phyloP scores from a whole-genome alignment of 148 eudicot genomes.

The Amaranthus hypochondriacus region DNA sequence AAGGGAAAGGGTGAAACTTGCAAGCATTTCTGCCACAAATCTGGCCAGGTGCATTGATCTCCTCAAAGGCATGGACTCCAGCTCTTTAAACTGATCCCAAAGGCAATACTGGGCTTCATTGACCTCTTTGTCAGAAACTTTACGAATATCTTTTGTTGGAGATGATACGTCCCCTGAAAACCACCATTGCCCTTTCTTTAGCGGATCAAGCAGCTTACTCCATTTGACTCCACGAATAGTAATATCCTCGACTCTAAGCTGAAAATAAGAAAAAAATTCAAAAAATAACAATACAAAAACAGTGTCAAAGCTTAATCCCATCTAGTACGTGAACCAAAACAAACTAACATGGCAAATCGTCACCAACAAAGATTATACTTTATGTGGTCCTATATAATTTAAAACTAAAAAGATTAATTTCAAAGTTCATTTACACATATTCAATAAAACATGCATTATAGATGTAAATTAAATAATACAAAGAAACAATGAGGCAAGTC shows the following conservation, averaged over 20 bases:
- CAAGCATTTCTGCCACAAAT: conserved; percentile 70
- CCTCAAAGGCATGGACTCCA: conserved; percentile 70
- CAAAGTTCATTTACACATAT: too few relatives aligned
- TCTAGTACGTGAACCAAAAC: too few relatives aligned
- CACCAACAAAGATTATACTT: too few relatives aligned
- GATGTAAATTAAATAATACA: too few relatives aligned
- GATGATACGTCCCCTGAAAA: conserved; percentile 54
- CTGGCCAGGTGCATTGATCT: conserved; percentile 81
- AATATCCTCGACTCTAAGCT: conserved; percentile 73
- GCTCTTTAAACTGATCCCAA: conserved; percentile 87
- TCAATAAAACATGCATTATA: too few relatives aligned
- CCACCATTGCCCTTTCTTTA: conserved; percentile 98
- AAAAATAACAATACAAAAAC: neutral
- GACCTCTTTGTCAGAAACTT: conserved; percentile 66
- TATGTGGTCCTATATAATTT: too few relatives aligned
- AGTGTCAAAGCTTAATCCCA: too few relatives aligned
- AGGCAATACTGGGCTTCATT: conserved; percentile 85
- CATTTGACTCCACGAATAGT: conserved; percentile 67
- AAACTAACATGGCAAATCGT: too few relatives aligned
- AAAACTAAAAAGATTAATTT: too few relatives aligned
- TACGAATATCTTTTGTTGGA: conserved; percentile 37
- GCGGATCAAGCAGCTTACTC: conserved; percentile 82
- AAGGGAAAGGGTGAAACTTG: conserved; percentile 68
- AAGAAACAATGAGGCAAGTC: too few relatives aligned
- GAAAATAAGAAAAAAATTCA: conserved; percentile 15